Base-by-base conservation (phyloP, 192 early-diverging fungal genomes). In the Coemansia sp. region DNA sequence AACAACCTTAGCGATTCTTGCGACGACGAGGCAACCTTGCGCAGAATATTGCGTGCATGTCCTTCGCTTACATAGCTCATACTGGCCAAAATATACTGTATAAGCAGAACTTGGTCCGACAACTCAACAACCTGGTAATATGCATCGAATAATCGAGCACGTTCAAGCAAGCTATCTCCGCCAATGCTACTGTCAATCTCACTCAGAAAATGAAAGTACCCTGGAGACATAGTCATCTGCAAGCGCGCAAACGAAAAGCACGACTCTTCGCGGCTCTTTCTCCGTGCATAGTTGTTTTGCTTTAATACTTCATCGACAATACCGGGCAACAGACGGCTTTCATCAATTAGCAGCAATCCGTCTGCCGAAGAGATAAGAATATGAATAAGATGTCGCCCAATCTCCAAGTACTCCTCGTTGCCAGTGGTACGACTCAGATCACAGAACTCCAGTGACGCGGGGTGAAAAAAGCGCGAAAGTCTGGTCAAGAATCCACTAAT, bases 211-310 rank as follows among this genome's bases (percentile, higher is more conserved):
- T 82, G 68, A 38, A 82, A 82, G 58, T 82, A 82, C 18, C 79
- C 79, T 0, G 79, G 79, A 7, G 79, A 76, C 74, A 82, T 76
- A 18, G 79, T 82, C 73, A 76, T 82, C 25, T 82, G 79, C 70
- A 82, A 58, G 14, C 74, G 66, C 8, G 74, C 69, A 57, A 76
- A 76, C 41, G 79, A 76, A 50, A 82, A 82, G 58, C 73, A 76
- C 68, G 79, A 82, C 52, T 81, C 78, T 10, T 74, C 78, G 38
- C 72, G 72, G n/a, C 56, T 56, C n/a, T 41, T 54, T 31, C 68
- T 62, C 18, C 70, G 67, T 31, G 70, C 68, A 31, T 68, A 54
- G 54, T 55, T 65, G 60, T 72, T 76, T 48, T 76, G 73, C 64
- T 73, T 76, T 21, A 62, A 49, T 23, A 82, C 60, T 47, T 82